Evolutionary conservation across 345 rosid genomes (phyloP).

Genomic region (Arabis alpina): DNA sequence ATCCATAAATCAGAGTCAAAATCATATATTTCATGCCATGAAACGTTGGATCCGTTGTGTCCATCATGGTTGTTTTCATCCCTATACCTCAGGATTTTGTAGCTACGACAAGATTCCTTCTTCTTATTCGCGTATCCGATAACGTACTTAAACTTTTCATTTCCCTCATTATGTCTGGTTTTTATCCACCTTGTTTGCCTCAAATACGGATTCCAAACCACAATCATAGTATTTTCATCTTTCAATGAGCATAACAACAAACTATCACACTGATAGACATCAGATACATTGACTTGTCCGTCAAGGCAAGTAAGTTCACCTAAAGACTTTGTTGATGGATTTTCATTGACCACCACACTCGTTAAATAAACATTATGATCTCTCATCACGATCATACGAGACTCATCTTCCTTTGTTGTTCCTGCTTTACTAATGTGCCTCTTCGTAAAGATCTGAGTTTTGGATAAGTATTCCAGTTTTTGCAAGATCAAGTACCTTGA

Average conservation of each 20-base stretch:
- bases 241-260: not conserved
- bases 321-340: not conserved
- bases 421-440: not conserved
- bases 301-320: not conserved
- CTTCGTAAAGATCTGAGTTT: not conserved
- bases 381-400: too few species aligned
- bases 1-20: not conserved
- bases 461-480: not conserved
- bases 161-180: not conserved
- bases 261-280: not conserved
- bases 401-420: not conserved
- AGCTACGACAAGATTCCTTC: not conserved
- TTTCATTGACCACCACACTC: too few species aligned
- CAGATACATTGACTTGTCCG: not conserved
- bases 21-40: not conserved
- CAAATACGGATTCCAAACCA: not conserved
- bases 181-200: not conserved
- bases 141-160: not conserved
- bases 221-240: not conserved
- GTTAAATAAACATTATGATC: too few species aligned
- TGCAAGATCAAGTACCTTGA: not conserved
- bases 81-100: not conserved
- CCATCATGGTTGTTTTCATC: not conserved
- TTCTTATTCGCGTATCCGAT: not conserved
- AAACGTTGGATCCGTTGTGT: too few species aligned